phyloP scores from a whole-genome alignment of 2,329 filamentous ascomycete genomes.

The Monilinia fructigena region DNA sequence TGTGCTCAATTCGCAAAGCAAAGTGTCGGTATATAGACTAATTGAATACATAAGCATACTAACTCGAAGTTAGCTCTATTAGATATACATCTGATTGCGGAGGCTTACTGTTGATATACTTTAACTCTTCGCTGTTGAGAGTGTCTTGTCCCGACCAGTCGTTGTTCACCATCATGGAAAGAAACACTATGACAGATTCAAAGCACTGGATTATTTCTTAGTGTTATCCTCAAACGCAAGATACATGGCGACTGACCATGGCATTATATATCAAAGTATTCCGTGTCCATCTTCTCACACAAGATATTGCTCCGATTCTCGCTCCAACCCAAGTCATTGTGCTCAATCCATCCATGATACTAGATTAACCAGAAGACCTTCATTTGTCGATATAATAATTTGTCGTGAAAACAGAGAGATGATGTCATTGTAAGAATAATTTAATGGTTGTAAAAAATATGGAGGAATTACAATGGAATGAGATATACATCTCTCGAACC shows the following conservation, averaged over 20 bases:
- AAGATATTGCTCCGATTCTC: constrained; percentile 36
- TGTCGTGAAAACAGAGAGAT: constrained; percentile 6
- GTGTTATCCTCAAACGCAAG: constrained; percentile 7
- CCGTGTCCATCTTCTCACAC: constrained; percentile 25
- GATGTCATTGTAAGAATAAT: constrained; percentile 14
- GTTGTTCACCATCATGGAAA: constrained; percentile 28
- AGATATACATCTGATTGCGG: neutral
- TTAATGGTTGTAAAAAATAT: constrained; percentile 4
- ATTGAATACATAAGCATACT: constrained; percentile 36
- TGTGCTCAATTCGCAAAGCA: constrained; percentile 34
- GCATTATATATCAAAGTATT: constrained; percentile 28
- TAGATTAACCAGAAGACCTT: constrained; percentile 44
- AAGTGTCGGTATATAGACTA: constrained; percentile 36
- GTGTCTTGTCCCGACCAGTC: constrained; percentile 25
- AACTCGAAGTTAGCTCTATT: neutral
- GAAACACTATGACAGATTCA: constrained; percentile 20
- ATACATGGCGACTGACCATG: constrained; percentile 28
- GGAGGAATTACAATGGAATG: constrained; percentile 6
- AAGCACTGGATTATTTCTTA: constrained; percentile 9
- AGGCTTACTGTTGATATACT: constrained; percentile 29
- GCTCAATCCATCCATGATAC: constrained; percentile 41
- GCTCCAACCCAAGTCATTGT: constrained; percentile 42
- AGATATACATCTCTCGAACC: constrained; percentile 15
- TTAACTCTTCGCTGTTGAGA: constrained; percentile 21
- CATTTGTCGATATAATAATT: constrained; percentile 44